Evolutionary conservation across 768 basidiomycete species (phyloP).

Genomic region (Macrocybe gigantea): DNA sequence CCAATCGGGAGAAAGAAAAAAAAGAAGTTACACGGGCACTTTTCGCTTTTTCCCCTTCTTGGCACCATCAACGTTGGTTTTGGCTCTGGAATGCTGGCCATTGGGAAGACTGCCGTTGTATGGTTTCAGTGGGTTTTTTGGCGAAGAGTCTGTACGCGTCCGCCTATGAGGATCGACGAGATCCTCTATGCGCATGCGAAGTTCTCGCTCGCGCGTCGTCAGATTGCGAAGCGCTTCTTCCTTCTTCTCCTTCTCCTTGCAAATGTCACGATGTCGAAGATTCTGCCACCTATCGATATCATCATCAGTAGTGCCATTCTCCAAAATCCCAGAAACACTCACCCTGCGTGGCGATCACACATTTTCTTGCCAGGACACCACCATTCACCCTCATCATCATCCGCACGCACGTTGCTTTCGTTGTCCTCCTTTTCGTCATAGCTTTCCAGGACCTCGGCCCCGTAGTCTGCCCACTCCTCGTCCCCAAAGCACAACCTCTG

Average conservation of each 20-base stretch:
- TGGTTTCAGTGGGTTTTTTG: slow-evolving; percentile 27
- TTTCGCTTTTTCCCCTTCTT: slow-evolving; percentile 60
- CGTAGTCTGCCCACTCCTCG: slow-evolving; percentile 70
- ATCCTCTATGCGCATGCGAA: slow-evolving; percentile 75
- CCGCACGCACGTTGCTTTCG: slow-evolving; percentile 15
- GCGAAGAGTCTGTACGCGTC: slow-evolving; percentile 25
- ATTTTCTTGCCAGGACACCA: slow-evolving; percentile 75
- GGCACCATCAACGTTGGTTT: slow-evolving; percentile 33
- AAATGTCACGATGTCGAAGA: slow-evolving; percentile 65
- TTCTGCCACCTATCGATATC: slow-evolving; percentile 62
- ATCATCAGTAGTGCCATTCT: slow-evolving; percentile 3
- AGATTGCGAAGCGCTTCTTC: slow-evolving; percentile 62
- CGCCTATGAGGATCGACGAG: slow-evolving; percentile 46
- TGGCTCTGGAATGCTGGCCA: slow-evolving; percentile 35
- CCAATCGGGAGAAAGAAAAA: too few species aligned
- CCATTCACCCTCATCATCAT: slow-evolving; percentile 48
- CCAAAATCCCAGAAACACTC: slow-evolving; percentile 13
- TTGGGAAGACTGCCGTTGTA: slow-evolving; percentile 37
- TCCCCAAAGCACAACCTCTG: slow-evolving; percentile 80
- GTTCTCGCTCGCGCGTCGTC: slow-evolving; percentile 70
- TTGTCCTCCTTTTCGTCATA: slow-evolving; percentile 38
- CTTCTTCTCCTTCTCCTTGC: slow-evolving; percentile 71
- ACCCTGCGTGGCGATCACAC: slow-evolving; percentile 80
- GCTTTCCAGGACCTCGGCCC: slow-evolving; percentile 59
- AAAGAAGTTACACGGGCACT: slow-evolving; percentile 23